phyloP scores from a whole-genome alignment of 1,284 basidiomycete genomes.

The Clitocybe nebularis region DNA sequence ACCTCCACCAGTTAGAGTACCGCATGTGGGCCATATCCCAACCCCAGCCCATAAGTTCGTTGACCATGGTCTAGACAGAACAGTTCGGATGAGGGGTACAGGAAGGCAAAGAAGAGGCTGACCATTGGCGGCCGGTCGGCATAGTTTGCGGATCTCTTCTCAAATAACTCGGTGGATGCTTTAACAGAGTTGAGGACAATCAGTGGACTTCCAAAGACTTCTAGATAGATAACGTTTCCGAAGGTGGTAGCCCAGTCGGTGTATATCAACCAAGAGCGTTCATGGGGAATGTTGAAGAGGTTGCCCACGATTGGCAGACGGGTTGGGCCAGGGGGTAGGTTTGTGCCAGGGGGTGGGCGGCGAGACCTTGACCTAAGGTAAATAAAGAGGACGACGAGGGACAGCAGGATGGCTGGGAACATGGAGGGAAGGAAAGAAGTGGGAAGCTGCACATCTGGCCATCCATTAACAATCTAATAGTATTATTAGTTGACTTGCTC shows the following conservation, averaged over 20 bases:
- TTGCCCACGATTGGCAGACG: conserved; percentile 12
- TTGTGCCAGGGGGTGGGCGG: neutral
- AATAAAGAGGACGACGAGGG: too few species aligned
- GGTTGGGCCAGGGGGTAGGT: conserved; percentile 7
- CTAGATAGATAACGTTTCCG: conserved; percentile 21
- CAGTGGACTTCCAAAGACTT: conserved; percentile 18
- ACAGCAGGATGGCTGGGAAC: too few species aligned
- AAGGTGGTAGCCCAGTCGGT: conserved; percentile 11
- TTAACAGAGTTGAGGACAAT: conserved; percentile 22
- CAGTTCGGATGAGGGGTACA: neutral
- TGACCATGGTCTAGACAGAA: conserved; percentile 1
- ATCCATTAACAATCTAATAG: too few species aligned
- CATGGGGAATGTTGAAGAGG: conserved; percentile 8
- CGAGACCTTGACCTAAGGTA: too few species aligned
- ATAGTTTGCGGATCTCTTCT: conserved; percentile 23
- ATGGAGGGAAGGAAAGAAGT: too few species aligned
- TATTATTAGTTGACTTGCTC: too few species aligned
- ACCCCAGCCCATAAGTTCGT: conserved; percentile 7
- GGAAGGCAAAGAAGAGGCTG: neutral
- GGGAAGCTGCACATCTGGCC: too few species aligned
- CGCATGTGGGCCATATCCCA: conserved; percentile 7
- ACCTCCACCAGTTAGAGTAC: conserved; percentile 14
- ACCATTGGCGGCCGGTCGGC: conserved; percentile 17
- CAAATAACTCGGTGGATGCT: conserved; percentile 22
- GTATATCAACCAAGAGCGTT: conserved; percentile 9